phyloP scores from a whole-genome alignment of 306 rosid genomes.

The Glycine soja region DNA sequence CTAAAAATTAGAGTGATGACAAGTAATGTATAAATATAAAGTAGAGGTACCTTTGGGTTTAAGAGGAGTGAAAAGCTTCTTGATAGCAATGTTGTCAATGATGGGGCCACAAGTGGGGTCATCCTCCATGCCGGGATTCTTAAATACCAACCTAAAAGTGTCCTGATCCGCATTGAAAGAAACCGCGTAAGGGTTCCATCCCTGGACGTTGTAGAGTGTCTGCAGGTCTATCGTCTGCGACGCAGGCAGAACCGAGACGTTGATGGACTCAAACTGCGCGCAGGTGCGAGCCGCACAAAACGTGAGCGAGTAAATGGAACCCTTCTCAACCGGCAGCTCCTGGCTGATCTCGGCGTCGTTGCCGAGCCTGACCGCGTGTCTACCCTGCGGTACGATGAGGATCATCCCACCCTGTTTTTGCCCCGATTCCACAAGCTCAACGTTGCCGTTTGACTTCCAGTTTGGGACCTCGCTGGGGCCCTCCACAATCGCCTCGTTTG shows the following conservation, averaged over 20 bases:
- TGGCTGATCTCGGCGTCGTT: slow-evolving; percentile 97
- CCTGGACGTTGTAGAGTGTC: slow-evolving; percentile 86
- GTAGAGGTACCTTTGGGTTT: slow-evolving; percentile 54
- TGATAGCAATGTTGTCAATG: slow-evolving; percentile 82
- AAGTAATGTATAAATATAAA: no score
- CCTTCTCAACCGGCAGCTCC: slow-evolving; percentile 76
- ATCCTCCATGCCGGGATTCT: slow-evolving; percentile 95
- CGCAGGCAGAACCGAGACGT: slow-evolving; percentile 80
- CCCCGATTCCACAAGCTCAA: slow-evolving; percentile 78
- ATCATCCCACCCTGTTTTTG: slow-evolving; percentile 97
- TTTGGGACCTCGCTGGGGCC: slow-evolving; percentile 63
- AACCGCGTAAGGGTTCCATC: slow-evolving; percentile 95
- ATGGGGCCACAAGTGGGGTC: slow-evolving; percentile 99
- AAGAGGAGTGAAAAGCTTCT: slow-evolving; percentile 84
- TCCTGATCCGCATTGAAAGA: slow-evolving; percentile 73
- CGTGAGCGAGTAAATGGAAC: slow-evolving; percentile 77
- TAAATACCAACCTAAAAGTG: slow-evolving; percentile 62
- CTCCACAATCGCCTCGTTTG: slow-evolving; percentile 58
- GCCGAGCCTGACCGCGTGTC: slow-evolving; percentile 86
- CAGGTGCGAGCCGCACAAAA: slow-evolving; percentile 99
- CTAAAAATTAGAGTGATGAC: no score
- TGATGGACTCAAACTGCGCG: slow-evolving; percentile 84
- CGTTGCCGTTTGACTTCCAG: slow-evolving; percentile 86
- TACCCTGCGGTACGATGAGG: slow-evolving; percentile 92
- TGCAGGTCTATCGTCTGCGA: slow-evolving; percentile 91